A percentile compares a stretch with the other conserved stretches of the same genome.
phyloP scores from a whole-genome alignment of 2,329 filamentous ascomycete species.

The Botryotinia calthae region DNA sequence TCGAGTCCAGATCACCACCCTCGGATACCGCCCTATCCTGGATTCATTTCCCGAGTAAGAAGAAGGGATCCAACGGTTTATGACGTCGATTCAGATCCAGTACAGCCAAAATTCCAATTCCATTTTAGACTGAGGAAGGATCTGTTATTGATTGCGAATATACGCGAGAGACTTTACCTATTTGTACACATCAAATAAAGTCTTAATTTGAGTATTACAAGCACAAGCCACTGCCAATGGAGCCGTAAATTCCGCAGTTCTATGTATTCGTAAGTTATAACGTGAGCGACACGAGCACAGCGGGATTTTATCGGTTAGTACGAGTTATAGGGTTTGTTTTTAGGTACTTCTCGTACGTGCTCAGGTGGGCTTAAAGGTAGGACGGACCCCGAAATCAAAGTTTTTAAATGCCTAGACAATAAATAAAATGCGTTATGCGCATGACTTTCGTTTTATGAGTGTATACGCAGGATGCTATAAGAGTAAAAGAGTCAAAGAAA shows the following conservation, averaged over 20 bases:
- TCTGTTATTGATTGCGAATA: not conserved
- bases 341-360: not conserved
- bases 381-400: not conserved
- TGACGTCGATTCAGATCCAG: not conserved
- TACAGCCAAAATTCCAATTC: not conserved
- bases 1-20: constrained; percentile 4
- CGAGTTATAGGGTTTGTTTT: not conserved
- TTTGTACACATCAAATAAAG: not conserved
- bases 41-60: not conserved
- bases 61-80: not conserved
- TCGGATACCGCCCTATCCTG: constrained; percentile 4
- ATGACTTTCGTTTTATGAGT: constrained; percentile 12
- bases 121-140: not conserved
- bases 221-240: not conserved
- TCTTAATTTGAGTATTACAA: not conserved
- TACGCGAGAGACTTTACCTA: not conserved
- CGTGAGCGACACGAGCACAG: not conserved
- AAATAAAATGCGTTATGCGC: constrained; percentile 10
- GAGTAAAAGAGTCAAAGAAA: not conserved
- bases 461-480: not conserved
- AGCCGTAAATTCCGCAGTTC: not conserved
- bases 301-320: not conserved
- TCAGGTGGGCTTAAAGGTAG: not conserved
- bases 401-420: not conserved
- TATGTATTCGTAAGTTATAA: not conserved